A percentile compares a stretch with the other conserved stretches of the same genome.
Conservation (phyloP, 1,284 basidiomycete species). For the Tylopilus sp. region DNA sequence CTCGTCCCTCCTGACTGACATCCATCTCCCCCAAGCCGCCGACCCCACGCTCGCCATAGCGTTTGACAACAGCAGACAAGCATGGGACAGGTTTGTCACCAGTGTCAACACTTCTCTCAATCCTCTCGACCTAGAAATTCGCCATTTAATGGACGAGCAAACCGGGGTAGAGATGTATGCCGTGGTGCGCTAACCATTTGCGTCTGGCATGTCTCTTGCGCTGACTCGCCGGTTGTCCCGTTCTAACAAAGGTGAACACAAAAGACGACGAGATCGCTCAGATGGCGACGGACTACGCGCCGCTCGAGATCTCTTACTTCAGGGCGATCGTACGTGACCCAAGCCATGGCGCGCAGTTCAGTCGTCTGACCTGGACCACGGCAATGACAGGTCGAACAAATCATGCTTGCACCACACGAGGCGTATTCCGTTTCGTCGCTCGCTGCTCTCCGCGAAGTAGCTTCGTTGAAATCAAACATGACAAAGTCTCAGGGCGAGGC, state of each 20-base stretch:
- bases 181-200: slow-evolving; percentile 44
- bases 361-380: slow-evolving; percentile 1
- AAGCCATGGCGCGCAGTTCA: not conserved
- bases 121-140: slow-evolving; percentile 66
- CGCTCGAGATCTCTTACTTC: slow-evolving; percentile 76
- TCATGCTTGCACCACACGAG: slow-evolving; percentile 73
- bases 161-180: slow-evolving; percentile 60
- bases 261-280: slow-evolving; percentile 76
- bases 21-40: slow-evolving; percentile 38
- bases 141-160: slow-evolving; percentile 56
- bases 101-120: slow-evolving; percentile 59
- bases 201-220: not conserved
- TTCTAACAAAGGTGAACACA: slow-evolving; percentile 56
- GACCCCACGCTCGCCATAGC: slow-evolving; percentile 47
- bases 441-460: slow-evolving; percentile 69
- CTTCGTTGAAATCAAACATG: slow-evolving; percentile 59
- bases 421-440: slow-evolving; percentile 72
- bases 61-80: slow-evolving; percentile 40
- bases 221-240: not conserved
- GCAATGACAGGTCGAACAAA: slow-evolving; percentile 68
- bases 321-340: slow-evolving; percentile 61
- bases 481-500: slow-evolving; percentile 71
- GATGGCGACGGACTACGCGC: slow-evolving; percentile 73
- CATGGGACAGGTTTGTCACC: slow-evolving; percentile 58
- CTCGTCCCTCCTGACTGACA: slow-evolving; percentile 3